A percentile compares a stretch with the other conserved stretches of the same genome.
phyloP scores from a whole-genome alignment of 768 basidiomycete species.

The Hypholoma fasciculare region DNA sequence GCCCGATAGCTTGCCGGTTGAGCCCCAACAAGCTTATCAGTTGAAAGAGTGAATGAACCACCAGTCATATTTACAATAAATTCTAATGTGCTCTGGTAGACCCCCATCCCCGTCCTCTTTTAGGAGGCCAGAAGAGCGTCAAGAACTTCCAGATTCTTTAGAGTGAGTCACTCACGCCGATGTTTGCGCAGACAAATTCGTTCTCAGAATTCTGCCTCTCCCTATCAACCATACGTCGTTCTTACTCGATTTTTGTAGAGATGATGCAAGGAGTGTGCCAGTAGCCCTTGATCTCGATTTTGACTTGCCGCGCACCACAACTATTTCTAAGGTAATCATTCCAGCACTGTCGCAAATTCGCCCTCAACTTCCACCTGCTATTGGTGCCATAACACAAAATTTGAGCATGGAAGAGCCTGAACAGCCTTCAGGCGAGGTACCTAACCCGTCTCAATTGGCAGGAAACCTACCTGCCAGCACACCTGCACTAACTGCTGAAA shows the following conservation, averaged over 20 bases:
- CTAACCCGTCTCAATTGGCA: not conserved
- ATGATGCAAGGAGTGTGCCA: no score
- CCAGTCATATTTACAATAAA: not conserved
- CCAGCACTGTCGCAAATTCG: no score
- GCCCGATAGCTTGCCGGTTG: not conserved
- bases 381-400: no score
- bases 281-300: no score
- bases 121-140: not conserved
- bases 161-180: slow-evolving; percentile 5
- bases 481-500: slow-evolving; percentile 6
- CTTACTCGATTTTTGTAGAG: no score
- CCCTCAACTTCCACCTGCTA: no score
- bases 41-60: slow-evolving; percentile 12
- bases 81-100: slow-evolving; percentile 1
- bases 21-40: slow-evolving; percentile 2
- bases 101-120: slow-evolving; percentile 11
- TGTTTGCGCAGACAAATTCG: no score
- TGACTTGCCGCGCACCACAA: no score
- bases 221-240: no score
- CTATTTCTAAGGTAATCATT: no score
- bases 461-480: not conserved
- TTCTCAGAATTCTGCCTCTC: no score
- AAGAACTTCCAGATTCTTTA: slow-evolving; percentile 9
- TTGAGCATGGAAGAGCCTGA: not conserved
- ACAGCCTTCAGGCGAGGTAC: not conserved